Conservation (phyloP, 192 early-diverging fungal species). For the Rhizoclosmatium sp. region DNA sequence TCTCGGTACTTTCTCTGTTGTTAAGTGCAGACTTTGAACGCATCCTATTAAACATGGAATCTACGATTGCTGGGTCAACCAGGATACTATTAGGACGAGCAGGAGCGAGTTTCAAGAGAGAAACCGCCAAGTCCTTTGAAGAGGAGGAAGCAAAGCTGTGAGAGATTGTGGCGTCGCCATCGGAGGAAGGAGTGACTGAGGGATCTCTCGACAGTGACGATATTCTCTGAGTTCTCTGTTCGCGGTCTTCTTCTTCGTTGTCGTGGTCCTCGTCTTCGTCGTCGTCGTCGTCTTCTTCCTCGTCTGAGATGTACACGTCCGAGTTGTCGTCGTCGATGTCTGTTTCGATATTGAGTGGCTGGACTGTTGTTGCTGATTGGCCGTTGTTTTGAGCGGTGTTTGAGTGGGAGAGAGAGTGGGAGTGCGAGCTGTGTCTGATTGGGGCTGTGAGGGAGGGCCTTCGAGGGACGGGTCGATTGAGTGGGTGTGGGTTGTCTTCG, state of each 20-base stretch:
- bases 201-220: background rate
- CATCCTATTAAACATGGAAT: background rate
- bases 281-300: constrained; percentile 21
- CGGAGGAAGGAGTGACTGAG: background rate
- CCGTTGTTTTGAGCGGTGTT: too few relatives aligned
- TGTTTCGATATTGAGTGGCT: too few relatives aligned
- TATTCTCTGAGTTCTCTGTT: background rate
- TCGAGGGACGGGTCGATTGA: background rate
- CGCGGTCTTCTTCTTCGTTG: background rate
- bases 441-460: too few relatives aligned
- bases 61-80: background rate
- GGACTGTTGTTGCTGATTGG: too few relatives aligned
- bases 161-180: background rate
- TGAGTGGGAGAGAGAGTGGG: too few relatives aligned
- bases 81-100: background rate
- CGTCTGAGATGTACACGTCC: background rate
- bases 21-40: background rate
- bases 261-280: constrained; percentile 24
- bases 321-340: constrained; percentile 8
- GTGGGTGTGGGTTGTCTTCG: constrained; percentile 10
- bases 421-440: too few relatives aligned
- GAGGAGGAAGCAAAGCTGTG: background rate
- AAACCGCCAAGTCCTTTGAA: constrained; percentile 4
- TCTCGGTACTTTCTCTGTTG: background rate
- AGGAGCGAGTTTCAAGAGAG: background rate